Conservation (phyloP, 768 basidiomycete species). For the Amanita inopinata region DNA sequence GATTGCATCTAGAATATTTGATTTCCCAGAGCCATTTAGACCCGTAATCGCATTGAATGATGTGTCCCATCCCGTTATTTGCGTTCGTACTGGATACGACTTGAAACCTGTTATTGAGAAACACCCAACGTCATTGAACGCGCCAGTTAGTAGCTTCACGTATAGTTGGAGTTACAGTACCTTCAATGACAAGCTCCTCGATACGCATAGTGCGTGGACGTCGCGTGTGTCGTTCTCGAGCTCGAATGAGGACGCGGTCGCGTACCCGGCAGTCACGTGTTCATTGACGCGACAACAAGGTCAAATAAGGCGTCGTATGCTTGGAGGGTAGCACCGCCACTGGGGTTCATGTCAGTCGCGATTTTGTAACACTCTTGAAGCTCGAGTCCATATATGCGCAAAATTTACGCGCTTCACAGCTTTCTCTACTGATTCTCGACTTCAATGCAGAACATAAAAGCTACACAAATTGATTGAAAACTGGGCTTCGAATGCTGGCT, state of each 20-base stretch:
- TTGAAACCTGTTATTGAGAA: constrained; percentile 86
- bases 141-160: constrained; percentile 1
- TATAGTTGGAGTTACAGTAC: constrained; percentile 23
- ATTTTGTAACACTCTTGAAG: too few species aligned
- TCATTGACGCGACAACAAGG: constrained; percentile 7
- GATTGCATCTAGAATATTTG: constrained; percentile 98
- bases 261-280: background rate
- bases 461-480: too few species aligned
- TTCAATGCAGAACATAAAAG: too few species aligned
- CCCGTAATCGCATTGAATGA: constrained; percentile 99
- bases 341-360: too few species aligned
- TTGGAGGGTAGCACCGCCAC: too few species aligned
- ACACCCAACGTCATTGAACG: too few species aligned
- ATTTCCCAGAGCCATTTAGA: constrained; percentile 93
- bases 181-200: constrained; percentile 92
- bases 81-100: constrained; percentile 92
- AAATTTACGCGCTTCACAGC: too few species aligned
- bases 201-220: constrained; percentile 59
- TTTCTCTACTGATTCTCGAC: too few species aligned
- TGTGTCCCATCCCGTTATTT: constrained; percentile 93
- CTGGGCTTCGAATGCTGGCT: too few species aligned
- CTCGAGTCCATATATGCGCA: too few species aligned
- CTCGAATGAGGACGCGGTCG: background rate
- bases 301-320: too few species aligned
- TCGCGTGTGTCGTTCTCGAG: background rate